phyloP scores from a whole-genome alignment of 2,329 filamentous ascomycete genomes.

The Xylariaceae sp. region DNA sequence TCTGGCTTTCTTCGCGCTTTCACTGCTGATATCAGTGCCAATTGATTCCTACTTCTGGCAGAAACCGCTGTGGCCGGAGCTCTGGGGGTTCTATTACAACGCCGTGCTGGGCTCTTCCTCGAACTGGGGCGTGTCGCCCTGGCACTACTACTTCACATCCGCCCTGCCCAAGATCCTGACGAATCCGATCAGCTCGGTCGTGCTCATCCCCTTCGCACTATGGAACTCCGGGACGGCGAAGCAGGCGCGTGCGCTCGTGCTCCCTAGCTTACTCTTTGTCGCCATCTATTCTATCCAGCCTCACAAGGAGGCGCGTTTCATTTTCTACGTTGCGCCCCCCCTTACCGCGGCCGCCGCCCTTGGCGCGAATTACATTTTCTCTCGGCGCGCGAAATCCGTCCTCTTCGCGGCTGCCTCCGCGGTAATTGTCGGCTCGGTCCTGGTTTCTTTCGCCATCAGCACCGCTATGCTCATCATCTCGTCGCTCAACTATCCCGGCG shows the following conservation, averaged over 20 bases:
- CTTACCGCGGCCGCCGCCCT: slow-evolving; percentile 74
- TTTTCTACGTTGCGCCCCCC: slow-evolving; percentile 80
- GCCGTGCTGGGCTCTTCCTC: slow-evolving; percentile 77
- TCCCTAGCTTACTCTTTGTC: slow-evolving; percentile 69
- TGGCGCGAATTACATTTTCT: slow-evolving; percentile 67
- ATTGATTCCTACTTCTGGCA: slow-evolving; percentile 96
- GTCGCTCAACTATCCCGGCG: slow-evolving; percentile 90
- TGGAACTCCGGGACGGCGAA: slow-evolving; percentile 43
- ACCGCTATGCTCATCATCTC: slow-evolving; percentile 70
- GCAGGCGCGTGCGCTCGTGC: slow-evolving; percentile 47
- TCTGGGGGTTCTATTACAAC: slow-evolving; percentile 87
- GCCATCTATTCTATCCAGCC: slow-evolving; percentile 80
- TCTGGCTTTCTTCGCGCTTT: slow-evolving; percentile 58
- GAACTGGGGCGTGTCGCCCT: slow-evolving; percentile 82
- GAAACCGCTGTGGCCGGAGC: slow-evolving; percentile 80
- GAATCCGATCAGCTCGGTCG: slow-evolving; percentile 64
- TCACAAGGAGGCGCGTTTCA: slow-evolving; percentile 95
- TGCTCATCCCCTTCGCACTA: slow-evolving; percentile 54
- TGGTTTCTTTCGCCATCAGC: slow-evolving; percentile 57
- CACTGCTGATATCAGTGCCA: slow-evolving; percentile 65
- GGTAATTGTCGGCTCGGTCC: slow-evolving; percentile 54
- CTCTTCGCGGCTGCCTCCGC: slow-evolving; percentile 53
- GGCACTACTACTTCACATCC: slow-evolving; percentile 80
- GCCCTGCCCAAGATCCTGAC: slow-evolving; percentile 78
- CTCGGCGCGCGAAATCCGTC: slow-evolving; percentile 58